Percentiles rank a stretch among this genome's conserved stretches.
phyloP scores from a whole-genome alignment of 805 yeast genomes.

The Dipodascus albidus region DNA sequence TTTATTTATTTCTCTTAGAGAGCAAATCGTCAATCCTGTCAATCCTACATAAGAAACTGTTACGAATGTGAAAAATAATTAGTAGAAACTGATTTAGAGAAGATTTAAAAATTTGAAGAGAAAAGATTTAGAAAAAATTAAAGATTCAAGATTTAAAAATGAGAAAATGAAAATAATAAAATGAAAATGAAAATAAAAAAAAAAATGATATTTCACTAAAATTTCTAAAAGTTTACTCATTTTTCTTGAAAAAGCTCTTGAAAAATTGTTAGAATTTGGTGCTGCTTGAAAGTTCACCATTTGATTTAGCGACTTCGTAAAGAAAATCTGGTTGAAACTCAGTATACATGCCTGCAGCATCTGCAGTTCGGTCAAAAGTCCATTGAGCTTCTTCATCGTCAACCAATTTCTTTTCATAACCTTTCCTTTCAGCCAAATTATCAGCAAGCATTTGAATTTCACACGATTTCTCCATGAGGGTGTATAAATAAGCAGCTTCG shows the following conservation, averaged over 20 bases:
- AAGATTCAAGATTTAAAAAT: no score
- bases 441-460: constrained; percentile 48
- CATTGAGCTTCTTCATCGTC: constrained; percentile 56
- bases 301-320: constrained; percentile 27
- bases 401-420: constrained; percentile 34
- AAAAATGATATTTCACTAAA: no score
- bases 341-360: constrained; percentile 55
- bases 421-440: constrained; percentile 39
- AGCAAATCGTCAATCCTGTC: not conserved
- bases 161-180: no score
- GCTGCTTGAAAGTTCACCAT: constrained; percentile 8
- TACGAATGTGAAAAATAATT: no score
- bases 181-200: no score
- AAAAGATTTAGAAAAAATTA: no score
- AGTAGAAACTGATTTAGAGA: no score
- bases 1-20: not conserved
- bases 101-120: no score
- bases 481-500: constrained; percentile 60
- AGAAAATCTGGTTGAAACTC: constrained; percentile 67
- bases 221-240: no score
- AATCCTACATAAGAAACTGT: no score
- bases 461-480: constrained; percentile 53
- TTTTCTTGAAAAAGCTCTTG: no score
- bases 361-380: constrained; percentile 48
- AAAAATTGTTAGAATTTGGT: no score